Evolutionary conservation across 2,329 filamentous ascomycete species (phyloP), one percentile per base, ranked within the genome.

Genomic region (Neospermospora avenae): DNA sequence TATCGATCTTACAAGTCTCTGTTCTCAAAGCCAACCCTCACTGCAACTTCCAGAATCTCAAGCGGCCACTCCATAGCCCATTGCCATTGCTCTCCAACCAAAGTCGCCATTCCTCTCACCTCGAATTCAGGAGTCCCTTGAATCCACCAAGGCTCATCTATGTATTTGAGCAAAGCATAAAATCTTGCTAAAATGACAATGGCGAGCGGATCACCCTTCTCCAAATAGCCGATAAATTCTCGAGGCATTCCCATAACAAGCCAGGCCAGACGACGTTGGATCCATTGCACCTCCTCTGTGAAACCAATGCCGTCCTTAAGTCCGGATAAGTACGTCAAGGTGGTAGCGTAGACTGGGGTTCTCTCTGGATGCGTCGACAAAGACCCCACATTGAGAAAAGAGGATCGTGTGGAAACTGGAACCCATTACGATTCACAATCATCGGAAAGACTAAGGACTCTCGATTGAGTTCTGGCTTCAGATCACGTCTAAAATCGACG

Each of bases 141-240:
- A 39, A 61, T 34, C 62, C 59, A 61, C 62, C 62, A 63, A 18
- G 52, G 34, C 55, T 54, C 49, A 13, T 63, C 56, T 1, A 63
- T 35, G 37, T 45, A 61, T 28, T 51, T 59, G 31, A 63, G 35
- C 28, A 63, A 35, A 7, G 62, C 62, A 48, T 48, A 63, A 18
- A 59, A 57, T 14, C 62, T 54, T 20, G 62, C 39, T 28, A 63
- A 11, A 24, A 63, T 57, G 1, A 44, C 59, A 16, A 63, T 24
- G 11, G 58, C 56, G 14, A 59, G 34, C 4, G 56, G 46, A 35
- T 63, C 52, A 3, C 57, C 22, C 22, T 59, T 25, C 16, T 63
- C 55, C 13, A 63, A 16, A 16, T 58, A 45, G 4, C 4, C 31
- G 0, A 52, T 11, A 22, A 63, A 58, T 14, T 52, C 58, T 4